These are phyloP conservation scores for Rhizoctonia solani DNA, from an alignment of 1,284 basidiomycete genomes.

Conservation along the genomic window DNA sequence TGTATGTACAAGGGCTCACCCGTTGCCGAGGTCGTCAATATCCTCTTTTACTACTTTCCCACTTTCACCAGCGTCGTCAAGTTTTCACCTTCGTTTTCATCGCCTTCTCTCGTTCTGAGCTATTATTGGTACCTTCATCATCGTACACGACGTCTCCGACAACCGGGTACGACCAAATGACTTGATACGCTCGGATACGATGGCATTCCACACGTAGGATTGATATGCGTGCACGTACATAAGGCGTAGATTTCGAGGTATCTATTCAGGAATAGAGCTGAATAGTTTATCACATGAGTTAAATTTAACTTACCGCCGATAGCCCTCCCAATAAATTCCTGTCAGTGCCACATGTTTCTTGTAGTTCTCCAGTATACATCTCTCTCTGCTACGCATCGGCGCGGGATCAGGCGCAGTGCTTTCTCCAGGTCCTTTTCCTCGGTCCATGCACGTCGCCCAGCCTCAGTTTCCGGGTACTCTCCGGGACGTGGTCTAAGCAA, in stretches of 20 bases:
- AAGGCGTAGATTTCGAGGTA: conserved; percentile 89
- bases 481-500: conserved; percentile 82
- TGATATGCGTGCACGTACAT: conserved; percentile 99
- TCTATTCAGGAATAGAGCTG: conserved; percentile 54
- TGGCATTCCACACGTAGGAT: conserved; percentile 97
- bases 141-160: conserved; percentile 88
- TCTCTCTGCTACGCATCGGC: conserved; percentile 87
- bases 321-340: conserved; percentile 85
- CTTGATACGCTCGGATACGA: conserved; percentile 89
- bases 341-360: conserved; percentile 76
- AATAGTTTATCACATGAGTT: not conserved
- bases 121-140: conserved; percentile 45
- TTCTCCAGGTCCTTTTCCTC: conserved; percentile 74
- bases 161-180: conserved; percentile 77
- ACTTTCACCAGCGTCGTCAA: conserved; percentile 31
- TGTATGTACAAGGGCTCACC: too few relatives aligned
- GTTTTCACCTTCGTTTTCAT: conserved; percentile 47
- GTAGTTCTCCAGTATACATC: conserved; percentile 88
- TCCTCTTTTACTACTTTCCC: not conserved
- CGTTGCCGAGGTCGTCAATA: not conserved
- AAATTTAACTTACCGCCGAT: conserved; percentile 63
- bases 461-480: conserved; percentile 84
- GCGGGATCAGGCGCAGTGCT: conserved; percentile 82
- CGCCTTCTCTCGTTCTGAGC: conserved; percentile 47
- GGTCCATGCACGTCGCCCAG: conserved; percentile 81